A percentile compares a stretch with the other conserved stretches of the same genome.
phyloP scores from a whole-genome alignment of 202 grass and related monocot genomes.

The Setaria viridis region DNA sequence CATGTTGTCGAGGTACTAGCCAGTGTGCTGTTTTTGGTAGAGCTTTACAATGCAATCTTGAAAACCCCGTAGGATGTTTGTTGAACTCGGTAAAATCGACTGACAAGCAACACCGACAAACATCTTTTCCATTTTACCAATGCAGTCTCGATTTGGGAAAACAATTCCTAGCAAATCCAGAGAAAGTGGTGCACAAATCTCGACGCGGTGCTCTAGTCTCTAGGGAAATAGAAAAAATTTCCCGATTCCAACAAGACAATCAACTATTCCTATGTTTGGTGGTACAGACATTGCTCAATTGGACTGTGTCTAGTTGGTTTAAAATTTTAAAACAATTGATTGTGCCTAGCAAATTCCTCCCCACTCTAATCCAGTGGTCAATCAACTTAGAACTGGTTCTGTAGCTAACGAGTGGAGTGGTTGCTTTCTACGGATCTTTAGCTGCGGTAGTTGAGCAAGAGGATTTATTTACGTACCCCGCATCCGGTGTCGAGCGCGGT shows the following conservation, averaged over 20 bases:
- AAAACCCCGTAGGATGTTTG: not conserved
- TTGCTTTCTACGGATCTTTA: not conserved
- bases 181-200: not conserved
- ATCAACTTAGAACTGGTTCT: not conserved
- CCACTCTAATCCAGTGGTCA: not conserved
- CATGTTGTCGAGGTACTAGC: not conserved
- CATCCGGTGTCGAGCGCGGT: constrained; percentile 93
- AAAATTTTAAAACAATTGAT: not conserved
- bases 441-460: not conserved
- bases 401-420: not conserved
- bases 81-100: not conserved
- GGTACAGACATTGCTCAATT: not conserved
- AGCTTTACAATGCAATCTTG: too few species aligned
- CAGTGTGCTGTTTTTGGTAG: not conserved
- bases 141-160: not conserved
- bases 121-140: not conserved
- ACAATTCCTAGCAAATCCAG: not conserved
- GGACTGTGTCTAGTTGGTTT: not conserved
- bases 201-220: not conserved
- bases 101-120: not conserved
- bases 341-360: not conserved
- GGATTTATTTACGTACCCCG: constrained; percentile 56
- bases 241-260: constrained; percentile 4
- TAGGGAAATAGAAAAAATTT: not conserved
- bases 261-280: not conserved